Percentiles rank a stretch among this genome's conserved stretches.
phyloP scores from a whole-genome alignment of 768 basidiomycete species.

The Rhodotorula babjevae region DNA sequence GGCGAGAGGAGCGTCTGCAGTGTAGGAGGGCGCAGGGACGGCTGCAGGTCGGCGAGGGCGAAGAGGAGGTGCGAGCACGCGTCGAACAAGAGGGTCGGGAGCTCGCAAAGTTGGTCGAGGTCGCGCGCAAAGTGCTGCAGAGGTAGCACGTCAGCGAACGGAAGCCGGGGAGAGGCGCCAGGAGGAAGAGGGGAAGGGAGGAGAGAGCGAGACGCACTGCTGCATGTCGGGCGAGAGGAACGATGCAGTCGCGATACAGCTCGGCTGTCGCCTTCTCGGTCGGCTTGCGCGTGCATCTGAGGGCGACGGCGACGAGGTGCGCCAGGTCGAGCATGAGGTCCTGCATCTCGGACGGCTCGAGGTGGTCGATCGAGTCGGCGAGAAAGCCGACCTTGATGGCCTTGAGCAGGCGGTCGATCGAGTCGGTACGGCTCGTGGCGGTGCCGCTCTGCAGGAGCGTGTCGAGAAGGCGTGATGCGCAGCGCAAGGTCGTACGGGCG shows the following conservation, averaged over 20 bases:
- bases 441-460: slow-evolving; percentile 18
- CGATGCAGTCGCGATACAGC: not conserved
- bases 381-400: slow-evolving; percentile 11
- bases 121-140: slow-evolving; percentile 4
- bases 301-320: slow-evolving; percentile 11
- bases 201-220: not conserved
- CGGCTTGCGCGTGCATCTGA: slow-evolving; percentile 17
- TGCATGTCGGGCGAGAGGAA: not conserved
- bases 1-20: slow-evolving; percentile 11
- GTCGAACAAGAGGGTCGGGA: slow-evolving; percentile 24
- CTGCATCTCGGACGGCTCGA: not conserved
- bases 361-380: too few species aligned
- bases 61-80: slow-evolving; percentile 26
- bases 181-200: too few species aligned
- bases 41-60: slow-evolving; percentile 17
- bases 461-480: slow-evolving; percentile 30
- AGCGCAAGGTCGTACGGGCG: slow-evolving; percentile 23
- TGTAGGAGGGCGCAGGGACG: not conserved
- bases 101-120: not conserved
- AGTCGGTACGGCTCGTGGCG: not conserved
- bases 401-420: slow-evolving; percentile 14
- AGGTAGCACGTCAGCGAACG: not conserved
- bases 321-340: not conserved
- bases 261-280: slow-evolving; percentile 10
- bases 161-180: not conserved